Evolutionary conservation across 495 filamentous ascomycete genomes (phyloP), one percentile per base, ranked within the genome.

Genomic region (Friedmanniomyces simplex): DNA sequence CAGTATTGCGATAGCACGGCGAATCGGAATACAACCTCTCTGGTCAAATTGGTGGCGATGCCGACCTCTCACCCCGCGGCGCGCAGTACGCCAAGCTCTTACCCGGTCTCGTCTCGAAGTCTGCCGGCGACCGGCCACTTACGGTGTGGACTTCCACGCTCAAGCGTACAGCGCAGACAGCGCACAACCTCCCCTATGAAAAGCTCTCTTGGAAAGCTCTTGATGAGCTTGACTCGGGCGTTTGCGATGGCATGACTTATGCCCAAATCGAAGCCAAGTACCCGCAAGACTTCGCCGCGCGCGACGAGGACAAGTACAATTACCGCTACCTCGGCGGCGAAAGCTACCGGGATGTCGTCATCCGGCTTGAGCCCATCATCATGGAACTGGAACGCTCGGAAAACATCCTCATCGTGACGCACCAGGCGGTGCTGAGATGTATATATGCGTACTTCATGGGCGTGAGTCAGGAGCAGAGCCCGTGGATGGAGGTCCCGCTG

Each of bases 381-480:
- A 98, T 98, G 93, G 93, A 98, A 66, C 76, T 98, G 45, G 93
- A 98, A 71, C 82, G 93, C 54, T 86, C 82, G 63, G 93, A 96
- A 69, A 91, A 98, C 65, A 95, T 98, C 60, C 85, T 98, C 54
- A 96, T 98, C 66, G 90, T 98, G 47, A 96, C 93, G 6, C 93
- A 98, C 69, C 93, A 98, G 70, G 93, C 93, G 2, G 91, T 98
- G 22, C 76, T 98, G 54, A 82, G 93, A 52, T 98, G 93, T 73
- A 96, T 98, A 62, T 97, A 97, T 67, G 86, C 93, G 8, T 98
- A 98, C 68, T 98, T 96, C 71, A 95, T 96, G 86, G 94, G 96
- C 63, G 84, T 91, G 46, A 84, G 87, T 21, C 91, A 96, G 71
- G 88, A 93, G 65, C 77, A 85, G 67, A 89, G 84, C 53, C 93